Evolutionary conservation across 768 basidiomycete genomes (phyloP), one percentile per base, ranked within the genome.

Genomic region (Russula foetens): DNA sequence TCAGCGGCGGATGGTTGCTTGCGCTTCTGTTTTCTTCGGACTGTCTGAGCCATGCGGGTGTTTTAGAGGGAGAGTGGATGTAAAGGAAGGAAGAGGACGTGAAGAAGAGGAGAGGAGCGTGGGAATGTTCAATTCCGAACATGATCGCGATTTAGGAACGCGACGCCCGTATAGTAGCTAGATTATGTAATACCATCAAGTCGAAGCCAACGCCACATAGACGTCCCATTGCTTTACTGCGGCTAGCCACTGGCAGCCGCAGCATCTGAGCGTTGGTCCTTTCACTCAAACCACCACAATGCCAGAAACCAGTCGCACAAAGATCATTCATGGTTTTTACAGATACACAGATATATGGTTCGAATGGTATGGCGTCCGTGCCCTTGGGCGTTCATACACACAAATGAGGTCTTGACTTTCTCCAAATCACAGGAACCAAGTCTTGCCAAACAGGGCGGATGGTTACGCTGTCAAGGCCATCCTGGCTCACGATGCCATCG

Each of bases 291-390:
- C 56, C 28, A 48, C 64, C 44, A 41, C 45, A 64, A 60, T 62
- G 57, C 45, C 48, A 60, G 64, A 45, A 17, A 74, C 79, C 5
- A 76, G 82, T 5, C 71, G 84, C 51, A 84, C 80, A 59, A 62
- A 58, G 56, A 48, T 58, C 19, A 24, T 66, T 23, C 63, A 58
- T 26, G 89, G 89, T 15, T 92, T 86, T 68, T 92, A 91, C 70
- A 76, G 92, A 54, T 92, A 87, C 69, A 90, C 90, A 0, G 91
- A 94, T 71, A 85, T 93, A 54, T 86, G 84, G 80, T 92, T 84
- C 58, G 85, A 90, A 70, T 91, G 86, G 90, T 86, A 67, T 65
- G 67, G 24, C 24, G 15, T 17, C 14, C 45, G 9, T n/a, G n/a
- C 2, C 7, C 19, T 59, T 17, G 14, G 59, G 35, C 11, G 9